A percentile compares a stretch with the other conserved stretches of the same genome.
These are phyloP conservation scores for Cytospora paraplurivora DNA, from an alignment of 2,329 filamentous ascomycete genomes.

Conservation along the genomic window DNA sequence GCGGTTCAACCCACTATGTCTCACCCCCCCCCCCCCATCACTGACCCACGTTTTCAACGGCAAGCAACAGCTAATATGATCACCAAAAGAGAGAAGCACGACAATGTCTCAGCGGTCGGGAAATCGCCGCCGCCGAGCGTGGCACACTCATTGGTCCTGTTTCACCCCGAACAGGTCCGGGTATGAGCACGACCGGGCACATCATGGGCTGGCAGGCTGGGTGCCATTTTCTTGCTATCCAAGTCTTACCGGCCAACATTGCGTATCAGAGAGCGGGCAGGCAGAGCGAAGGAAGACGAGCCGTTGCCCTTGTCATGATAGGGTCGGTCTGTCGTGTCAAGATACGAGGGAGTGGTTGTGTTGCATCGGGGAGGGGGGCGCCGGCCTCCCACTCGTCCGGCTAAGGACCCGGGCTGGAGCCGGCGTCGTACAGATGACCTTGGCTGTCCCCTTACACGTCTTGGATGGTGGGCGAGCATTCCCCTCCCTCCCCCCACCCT, in stretches of 20 bases:
- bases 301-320: not conserved
- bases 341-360: conserved; percentile 17
- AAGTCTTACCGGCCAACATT: not conserved
- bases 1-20: not conserved
- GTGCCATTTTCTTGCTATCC: not conserved
- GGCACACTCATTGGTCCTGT: not conserved
- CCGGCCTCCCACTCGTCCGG: conserved; percentile 23
- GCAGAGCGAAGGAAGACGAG: not conserved
- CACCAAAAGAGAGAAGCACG: not conserved
- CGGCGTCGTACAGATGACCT: conserved; percentile 20
- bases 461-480: not conserved
- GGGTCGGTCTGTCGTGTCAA: conserved; percentile 5
- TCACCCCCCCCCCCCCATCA: too few relatives aligned
- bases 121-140: not conserved
- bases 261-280: not conserved
- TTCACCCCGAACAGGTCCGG: not conserved
- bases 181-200: not conserved
- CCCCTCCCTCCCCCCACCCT: too few relatives aligned
- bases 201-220: not conserved
- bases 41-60: not conserved
- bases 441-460: not conserved
- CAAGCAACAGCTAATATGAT: not conserved
- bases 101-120: not conserved
- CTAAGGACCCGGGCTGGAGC: conserved; percentile 5
- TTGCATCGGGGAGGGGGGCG: conserved; percentile 27